Conservation (phyloP, 2,329 filamentous ascomycete genomes). For the Fusarium transvaalense region DNA sequence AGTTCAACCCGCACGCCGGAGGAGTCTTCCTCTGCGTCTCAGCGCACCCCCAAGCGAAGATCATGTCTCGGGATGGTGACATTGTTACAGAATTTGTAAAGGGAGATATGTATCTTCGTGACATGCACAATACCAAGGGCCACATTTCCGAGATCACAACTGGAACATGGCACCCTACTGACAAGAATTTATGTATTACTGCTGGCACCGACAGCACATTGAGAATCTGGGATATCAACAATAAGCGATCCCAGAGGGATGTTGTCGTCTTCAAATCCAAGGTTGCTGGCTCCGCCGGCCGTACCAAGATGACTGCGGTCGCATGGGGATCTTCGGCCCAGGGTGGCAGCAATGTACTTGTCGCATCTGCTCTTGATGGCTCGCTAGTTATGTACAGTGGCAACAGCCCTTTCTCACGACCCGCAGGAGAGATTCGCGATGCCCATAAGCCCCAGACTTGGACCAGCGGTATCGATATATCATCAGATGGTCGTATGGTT, state of each 20-base stretch:
- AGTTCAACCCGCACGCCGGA: conserved; percentile 87
- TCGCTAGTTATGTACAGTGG: conserved; percentile 93
- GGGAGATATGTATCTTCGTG: conserved; percentile 97
- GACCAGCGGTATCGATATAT: conserved; percentile 93
- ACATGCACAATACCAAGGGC: conserved; percentile 98
- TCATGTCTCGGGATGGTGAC: conserved; percentile 90
- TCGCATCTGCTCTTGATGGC: conserved; percentile 88
- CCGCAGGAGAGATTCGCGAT: conserved; percentile 83
- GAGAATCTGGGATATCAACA: conserved; percentile 96
- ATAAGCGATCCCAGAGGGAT: conserved; percentile 89
- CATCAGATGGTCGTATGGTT: conserved; percentile 88
- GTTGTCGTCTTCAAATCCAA: conserved; percentile 96
- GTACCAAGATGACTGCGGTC: conserved; percentile 93
- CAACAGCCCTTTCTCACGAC: conserved; percentile 85
- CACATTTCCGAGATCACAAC: conserved; percentile 93
- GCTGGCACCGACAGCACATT: conserved; percentile 95
- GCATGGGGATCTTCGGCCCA: conserved; percentile 84
- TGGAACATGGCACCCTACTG: conserved; percentile 90
- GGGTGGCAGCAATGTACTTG: conserved; percentile 82
- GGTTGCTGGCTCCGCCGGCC: conserved; percentile 86
- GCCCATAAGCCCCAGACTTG: conserved; percentile 87
- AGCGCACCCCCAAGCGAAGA: conserved; percentile 89
- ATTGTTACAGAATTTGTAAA: conserved; percentile 90
- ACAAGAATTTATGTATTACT: conserved; percentile 87
- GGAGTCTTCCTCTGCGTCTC: conserved; percentile 87